Evolutionary conservation across 2,329 filamentous ascomycete genomes (phyloP), one percentile per base, ranked within the genome.

Genomic region (Sordariomycetes sp.): DNA sequence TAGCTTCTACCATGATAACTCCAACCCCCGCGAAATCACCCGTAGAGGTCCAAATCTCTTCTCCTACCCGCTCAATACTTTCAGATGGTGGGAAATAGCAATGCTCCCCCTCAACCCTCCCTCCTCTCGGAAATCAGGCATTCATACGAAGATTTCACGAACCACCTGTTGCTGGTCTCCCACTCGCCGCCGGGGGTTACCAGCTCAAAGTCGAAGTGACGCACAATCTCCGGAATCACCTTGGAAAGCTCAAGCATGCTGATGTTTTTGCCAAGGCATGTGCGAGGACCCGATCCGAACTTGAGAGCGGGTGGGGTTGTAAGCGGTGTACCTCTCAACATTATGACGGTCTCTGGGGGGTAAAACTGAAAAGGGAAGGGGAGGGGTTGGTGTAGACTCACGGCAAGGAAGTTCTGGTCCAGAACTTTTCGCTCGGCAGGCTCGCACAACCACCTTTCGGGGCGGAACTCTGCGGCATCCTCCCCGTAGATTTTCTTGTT

Each of bases 201-300:
- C 7, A 70, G 64, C 50, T 66, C 61, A 48, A 73, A 68, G n/a
- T 70, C 65, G 55, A 71, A 73, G 7, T 67, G 64, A 5, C 63
- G 64, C 12, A 73, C 55, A 1, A 73, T 59, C n/a, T 69, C 63
- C 1, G 74, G 74, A 3, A 77, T 66, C 14, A 76, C 58, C 61
- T 75, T 76, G 4, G 65, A 67, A 57, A 78, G 71, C 62, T 77
- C 75, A 54, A 78, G 61, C 8, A 72, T 62, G 2, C 72, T 71
- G 28, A 77, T 69, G 57, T 78, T 71, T 54, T 71, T 71, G 0
- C 76, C 76, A 6, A 78, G 61, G 59, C 75, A 78, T 0, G 70
- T 74, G 14, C 75, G 63, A 1, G 71, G 69, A 1, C 74, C 74
- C 43, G 70, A 63, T 0, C 74, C 73, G 60, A 76, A 76, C 62